phyloP scores from a whole-genome alignment of 345 rosid species.

The Rhizophora mangle region DNA sequence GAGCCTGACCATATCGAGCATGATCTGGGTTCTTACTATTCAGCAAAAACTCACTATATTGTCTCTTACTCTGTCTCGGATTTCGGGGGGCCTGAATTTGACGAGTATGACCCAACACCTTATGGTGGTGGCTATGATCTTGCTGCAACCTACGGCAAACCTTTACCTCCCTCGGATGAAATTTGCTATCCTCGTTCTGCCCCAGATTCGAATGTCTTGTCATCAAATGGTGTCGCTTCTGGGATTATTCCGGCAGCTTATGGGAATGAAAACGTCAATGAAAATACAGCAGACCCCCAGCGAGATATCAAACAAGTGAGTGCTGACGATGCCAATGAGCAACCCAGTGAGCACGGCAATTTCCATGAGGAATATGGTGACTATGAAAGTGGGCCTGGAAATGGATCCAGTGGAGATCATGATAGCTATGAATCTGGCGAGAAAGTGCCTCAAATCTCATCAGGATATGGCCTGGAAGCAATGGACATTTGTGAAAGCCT shows the following conservation, averaged over 20 bases:
- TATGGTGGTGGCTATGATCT: slow-evolving; percentile 68
- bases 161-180: slow-evolving; percentile 55
- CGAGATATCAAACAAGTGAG: slow-evolving; percentile 23
- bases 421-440: slow-evolving; percentile 20
- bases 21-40: slow-evolving; percentile 22
- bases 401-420: slow-evolving; percentile 11
- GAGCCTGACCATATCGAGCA: slow-evolving; percentile 36
- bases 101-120: slow-evolving; percentile 76
- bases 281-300: slow-evolving; percentile 23
- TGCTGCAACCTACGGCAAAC: slow-evolving; percentile 55
- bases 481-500: slow-evolving; percentile 70
- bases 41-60: slow-evolving; percentile 32
- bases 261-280: slow-evolving; percentile 22
- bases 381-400: slow-evolving; percentile 2
- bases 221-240: slow-evolving; percentile 26
- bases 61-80: slow-evolving; percentile 43
- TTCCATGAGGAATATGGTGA: neutral
- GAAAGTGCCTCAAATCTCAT: slow-evolving; percentile 43
- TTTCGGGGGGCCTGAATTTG: slow-evolving; percentile 43
- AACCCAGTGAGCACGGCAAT: neutral
- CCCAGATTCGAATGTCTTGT: slow-evolving; percentile 6
- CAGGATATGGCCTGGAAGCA: slow-evolving; percentile 78
- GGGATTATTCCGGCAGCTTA: slow-evolving; percentile 30
- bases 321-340: slow-evolving; percentile 14
- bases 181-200: slow-evolving; percentile 56